These are phyloP conservation scores for Cyberlindnera euphorbiiphila DNA, from an alignment of 805 yeast species.

Conservation along the genomic window DNA sequence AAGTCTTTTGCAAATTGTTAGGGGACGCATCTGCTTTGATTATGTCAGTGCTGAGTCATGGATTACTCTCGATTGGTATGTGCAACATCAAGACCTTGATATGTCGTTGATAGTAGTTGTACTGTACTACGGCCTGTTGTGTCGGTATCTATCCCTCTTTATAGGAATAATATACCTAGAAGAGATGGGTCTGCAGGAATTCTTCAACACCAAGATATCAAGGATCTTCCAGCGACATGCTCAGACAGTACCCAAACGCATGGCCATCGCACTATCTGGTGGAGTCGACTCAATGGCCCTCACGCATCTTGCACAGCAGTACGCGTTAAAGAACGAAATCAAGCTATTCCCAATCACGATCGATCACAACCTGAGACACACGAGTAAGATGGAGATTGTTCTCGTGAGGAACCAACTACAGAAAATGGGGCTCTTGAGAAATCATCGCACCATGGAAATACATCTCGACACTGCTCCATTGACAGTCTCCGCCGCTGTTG, in stretches of 20 bases:
- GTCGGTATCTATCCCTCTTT: too few relatives aligned
- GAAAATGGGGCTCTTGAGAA: slow-evolving; percentile 21
- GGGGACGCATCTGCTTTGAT: too few relatives aligned
- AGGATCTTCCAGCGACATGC: slow-evolving; percentile 10
- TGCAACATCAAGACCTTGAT: too few relatives aligned
- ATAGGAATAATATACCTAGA: too few relatives aligned
- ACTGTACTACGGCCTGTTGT: too few relatives aligned
- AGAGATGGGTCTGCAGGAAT: slow-evolving; percentile 3
- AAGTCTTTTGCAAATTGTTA: too few relatives aligned
- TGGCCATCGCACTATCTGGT: slow-evolving; percentile 67
- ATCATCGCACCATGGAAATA: slow-evolving; percentile 29
- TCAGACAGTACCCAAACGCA: slow-evolving; percentile 24
- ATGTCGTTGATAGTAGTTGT: too few relatives aligned
- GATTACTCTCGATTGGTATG: too few relatives aligned
- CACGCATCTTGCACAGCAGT: slow-evolving; percentile 44
- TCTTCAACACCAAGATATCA: slow-evolving; percentile 6
- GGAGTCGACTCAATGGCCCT: slow-evolving; percentile 81
- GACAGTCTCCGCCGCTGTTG: slow-evolving; percentile 6
- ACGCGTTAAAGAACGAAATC: slow-evolving; percentile 30
- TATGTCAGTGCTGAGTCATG: too few relatives aligned
- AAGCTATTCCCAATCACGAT: slow-evolving; percentile 55
- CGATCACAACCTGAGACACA: slow-evolving; percentile 55
- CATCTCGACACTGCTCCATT: slow-evolving; percentile 9
- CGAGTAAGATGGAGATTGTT: slow-evolving; percentile 22
- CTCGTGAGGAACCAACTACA: slow-evolving; percentile 22